Conservation (phyloP, 176 grass and related monocot species). For the Juncus inflexus region DNA sequence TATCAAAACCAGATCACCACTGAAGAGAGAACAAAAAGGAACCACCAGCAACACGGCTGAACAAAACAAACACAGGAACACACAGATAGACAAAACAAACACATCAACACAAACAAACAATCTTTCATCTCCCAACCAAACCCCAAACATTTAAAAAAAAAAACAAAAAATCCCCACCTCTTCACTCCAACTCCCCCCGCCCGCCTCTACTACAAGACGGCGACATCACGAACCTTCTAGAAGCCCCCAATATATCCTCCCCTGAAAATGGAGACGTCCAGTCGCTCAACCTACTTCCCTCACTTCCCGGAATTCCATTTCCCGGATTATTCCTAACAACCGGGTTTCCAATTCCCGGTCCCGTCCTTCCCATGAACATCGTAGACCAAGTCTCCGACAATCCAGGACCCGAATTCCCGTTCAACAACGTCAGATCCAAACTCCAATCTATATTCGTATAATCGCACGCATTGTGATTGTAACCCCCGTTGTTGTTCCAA, state of each 20-base stretch:
- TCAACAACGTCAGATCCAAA: constrained; percentile 64
- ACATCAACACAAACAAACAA: constrained; percentile 31
- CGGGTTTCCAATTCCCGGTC: constrained; percentile 4
- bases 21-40: neutral
- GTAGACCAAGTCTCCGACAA: constrained; percentile 92
- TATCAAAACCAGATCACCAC: constrained; percentile 21
- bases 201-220: constrained; percentile 29
- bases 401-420: constrained; percentile 36
- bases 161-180: constrained; percentile 9
- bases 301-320: constrained; percentile 1
- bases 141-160: constrained; percentile 11
- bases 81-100: constrained; percentile 16
- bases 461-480: constrained; percentile 39
- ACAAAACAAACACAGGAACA: constrained; percentile 13
- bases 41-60: no score
- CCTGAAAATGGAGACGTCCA: constrained; percentile 31
- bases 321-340: constrained; percentile 16
- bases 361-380: constrained; percentile 84
- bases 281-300: constrained; percentile 9
- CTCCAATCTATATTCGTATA: constrained; percentile 97
- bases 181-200: constrained; percentile 28
- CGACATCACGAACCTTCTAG: constrained; percentile 27
- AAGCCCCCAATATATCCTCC: constrained; percentile 28
- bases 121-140: constrained; percentile 6
- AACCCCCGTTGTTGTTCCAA: constrained; percentile 65